Base-by-base conservation (phyloP, 2,329 filamentous ascomycete species). In the Pyricularia grisea region DNA sequence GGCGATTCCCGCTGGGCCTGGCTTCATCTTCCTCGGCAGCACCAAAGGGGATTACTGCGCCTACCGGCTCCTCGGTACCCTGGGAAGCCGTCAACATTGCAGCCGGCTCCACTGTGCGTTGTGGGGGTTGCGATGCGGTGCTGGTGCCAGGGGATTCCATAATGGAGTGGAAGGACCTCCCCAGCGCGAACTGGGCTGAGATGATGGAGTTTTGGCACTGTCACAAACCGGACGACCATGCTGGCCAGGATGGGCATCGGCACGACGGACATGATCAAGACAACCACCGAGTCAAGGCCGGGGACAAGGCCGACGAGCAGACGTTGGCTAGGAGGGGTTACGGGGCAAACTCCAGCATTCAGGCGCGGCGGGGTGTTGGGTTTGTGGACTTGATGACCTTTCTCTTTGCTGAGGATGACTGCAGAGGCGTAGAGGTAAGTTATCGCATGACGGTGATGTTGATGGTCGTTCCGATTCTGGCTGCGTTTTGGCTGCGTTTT, bases 131-230 rank as follows among this genome's bases (percentile, higher is more conserved):
- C 76, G 67, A 72, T 64, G 70, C 75, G 20, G 70, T 68, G 1
- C 70, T 87, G 23, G 78, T 87, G 14, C 60, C 74, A 0, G 68
- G 74, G 3, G 79, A 76, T 9, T 73, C 67, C 3, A 81, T 87
- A 9, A 80, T 78, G 58, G 78, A 80, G 55, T 99, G 95, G 94
- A 97, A 94, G 79, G 93, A 99, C 75, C 81, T 99, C 23, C 95
- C 95, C 0, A 97, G 93, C 75, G 93, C 97, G 74, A 94, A 97
- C 75, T 99, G 95, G 95, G 96, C 95, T 0, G 95, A 99, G 80
- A 97, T 99, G 94, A 99, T 99, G 95, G 96, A 99, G 78, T 97
- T 99, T 74, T 99, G 95, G 95, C 96, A 99, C 79, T 99, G 95
- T 75, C 95, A 99, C 78, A 98, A 98, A 79, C 95, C 96, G 1